Base-by-base conservation (phyloP, 2,329 filamentous ascomycete species). In the Colletotrichum horii region DNA sequence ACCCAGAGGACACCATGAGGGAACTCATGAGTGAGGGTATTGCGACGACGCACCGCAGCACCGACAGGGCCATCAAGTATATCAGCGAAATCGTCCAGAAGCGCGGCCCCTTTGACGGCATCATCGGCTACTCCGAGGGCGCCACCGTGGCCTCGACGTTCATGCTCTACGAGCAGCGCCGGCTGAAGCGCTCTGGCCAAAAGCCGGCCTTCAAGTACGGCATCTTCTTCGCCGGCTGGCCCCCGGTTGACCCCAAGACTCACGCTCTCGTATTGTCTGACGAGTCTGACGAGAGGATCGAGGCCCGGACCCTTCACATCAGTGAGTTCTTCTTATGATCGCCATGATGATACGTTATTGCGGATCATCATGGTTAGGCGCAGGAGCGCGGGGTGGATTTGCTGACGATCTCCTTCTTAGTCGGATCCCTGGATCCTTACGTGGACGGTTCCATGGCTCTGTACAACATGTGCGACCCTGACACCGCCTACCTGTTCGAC, bases 111-210 rank as follows among this genome's bases (percentile, higher is more conserved):
- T 86, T 90, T 72, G 87, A 89, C 74, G 91, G 89, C 4, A 88
- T 93, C 61, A 85, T 93, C 22, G 91, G 91, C 2, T 93, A 92
- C 78, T 92, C 90, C 0, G 91, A 93, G 79, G 91, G 91, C 4
- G 90, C 91, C 2, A 89, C 88, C 0, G 86, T 90, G 16, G 91
- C 90, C 0, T 87, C 88, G 1, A 90, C 88, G 1, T 79, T 90
- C 11, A 83, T 91, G 11, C 81, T 91, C 5, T 87, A 90, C 66
- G 89, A 91, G 78, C 83, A 86, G 70, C 82, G 84, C 6, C 83
- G 86, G 3, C 56, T 66, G 43, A 70, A 77, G 74, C 73, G 73
- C 24, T 77, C 73, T 32, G 76, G 76, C 24, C 69, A 68, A 38
- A 73, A 82, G 64, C 83, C 83, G 24, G 84, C 86, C 81, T 83